phyloP scores from a whole-genome alignment of 768 basidiomycete species.

The Fomitopsis serialis region DNA sequence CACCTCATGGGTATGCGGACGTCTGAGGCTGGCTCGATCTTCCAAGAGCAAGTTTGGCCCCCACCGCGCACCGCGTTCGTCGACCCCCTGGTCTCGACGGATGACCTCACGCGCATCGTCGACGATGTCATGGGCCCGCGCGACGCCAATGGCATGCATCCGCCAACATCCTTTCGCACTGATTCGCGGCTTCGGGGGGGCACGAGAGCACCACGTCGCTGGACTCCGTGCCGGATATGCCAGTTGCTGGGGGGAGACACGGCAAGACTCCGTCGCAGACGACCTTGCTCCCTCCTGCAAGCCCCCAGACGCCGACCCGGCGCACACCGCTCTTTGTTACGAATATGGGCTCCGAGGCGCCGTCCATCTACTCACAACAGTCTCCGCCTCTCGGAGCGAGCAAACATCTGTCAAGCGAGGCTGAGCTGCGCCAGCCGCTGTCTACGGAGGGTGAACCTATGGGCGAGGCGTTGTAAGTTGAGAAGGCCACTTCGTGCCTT shows the following conservation, averaged over 20 bases:
- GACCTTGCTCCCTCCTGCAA: conserved; percentile 10
- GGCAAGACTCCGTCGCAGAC: conserved; percentile 9
- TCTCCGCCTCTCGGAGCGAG: not conserved
- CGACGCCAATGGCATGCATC: not conserved
- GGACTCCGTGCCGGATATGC: not conserved
- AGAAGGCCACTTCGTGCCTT: too few relatives aligned
- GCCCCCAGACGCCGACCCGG: conserved; percentile 7
- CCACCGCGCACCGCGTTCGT: conserved; percentile 21
- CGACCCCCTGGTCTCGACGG: conserved; percentile 22
- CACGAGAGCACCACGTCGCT: not conserved
- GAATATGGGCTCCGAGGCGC: conserved; percentile 17
- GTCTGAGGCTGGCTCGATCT: conserved; percentile 23
- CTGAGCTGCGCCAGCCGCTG: not conserved
- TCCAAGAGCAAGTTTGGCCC: conserved; percentile 26
- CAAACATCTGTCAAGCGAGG: not conserved
- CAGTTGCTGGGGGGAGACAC: conserved; percentile 2
- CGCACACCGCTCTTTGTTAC: conserved; percentile 15
- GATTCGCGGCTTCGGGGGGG: not conserved
- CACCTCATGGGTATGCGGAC: conserved; percentile 20
- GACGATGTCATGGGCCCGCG: conserved; percentile 25
- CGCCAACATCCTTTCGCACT: not conserved
- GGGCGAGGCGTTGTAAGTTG: conserved; percentile 3
- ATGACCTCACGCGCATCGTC: conserved; percentile 22
- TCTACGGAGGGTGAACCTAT: not conserved
- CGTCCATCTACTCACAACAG: not conserved